Evolutionary conservation across 1,139 yeast genomes (phyloP).

Genomic region (Nakaseomyces kungkrabaensis): DNA sequence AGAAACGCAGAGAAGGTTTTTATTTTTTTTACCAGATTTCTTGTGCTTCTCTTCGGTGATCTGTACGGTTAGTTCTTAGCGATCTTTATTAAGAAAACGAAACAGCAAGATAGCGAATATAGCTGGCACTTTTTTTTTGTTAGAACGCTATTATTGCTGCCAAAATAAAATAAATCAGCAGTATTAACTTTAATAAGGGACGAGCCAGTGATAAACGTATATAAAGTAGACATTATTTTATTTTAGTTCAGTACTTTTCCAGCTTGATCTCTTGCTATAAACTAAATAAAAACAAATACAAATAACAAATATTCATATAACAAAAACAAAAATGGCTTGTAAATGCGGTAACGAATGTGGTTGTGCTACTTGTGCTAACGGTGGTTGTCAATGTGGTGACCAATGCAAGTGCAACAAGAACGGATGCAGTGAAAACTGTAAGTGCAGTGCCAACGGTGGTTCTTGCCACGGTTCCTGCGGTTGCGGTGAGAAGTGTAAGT

Average conservation of each 20-base stretch:
- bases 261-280: too few relatives aligned
- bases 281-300: background rate
- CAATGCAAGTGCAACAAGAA: conserved; percentile 7
- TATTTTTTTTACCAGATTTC: too few relatives aligned
- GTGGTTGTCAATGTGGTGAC: conserved; percentile 4
- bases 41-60: too few relatives aligned
- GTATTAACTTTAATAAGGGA: too few relatives aligned
- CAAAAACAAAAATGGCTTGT: conserved; percentile 3
- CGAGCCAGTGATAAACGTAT: too few relatives aligned
- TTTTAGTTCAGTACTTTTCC: too few relatives aligned
- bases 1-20: too few relatives aligned
- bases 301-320: background rate
- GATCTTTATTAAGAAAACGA: too few relatives aligned
- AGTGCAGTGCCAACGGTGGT: conserved; percentile 2
- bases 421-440: conserved; percentile 3
- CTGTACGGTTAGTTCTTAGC: too few relatives aligned
- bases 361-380: conserved; percentile 3
- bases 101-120: too few relatives aligned
- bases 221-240: too few relatives aligned
- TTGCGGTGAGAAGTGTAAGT: conserved; percentile 1
- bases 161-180: background rate
- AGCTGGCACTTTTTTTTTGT: too few relatives aligned
- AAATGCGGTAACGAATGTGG: conserved; percentile 7
- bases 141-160: background rate
- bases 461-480: conserved; percentile 2